Evolutionary conservation across 352 stramenopile genomes (phyloP).

Genomic region (Thraustochytrium aureum): DNA sequence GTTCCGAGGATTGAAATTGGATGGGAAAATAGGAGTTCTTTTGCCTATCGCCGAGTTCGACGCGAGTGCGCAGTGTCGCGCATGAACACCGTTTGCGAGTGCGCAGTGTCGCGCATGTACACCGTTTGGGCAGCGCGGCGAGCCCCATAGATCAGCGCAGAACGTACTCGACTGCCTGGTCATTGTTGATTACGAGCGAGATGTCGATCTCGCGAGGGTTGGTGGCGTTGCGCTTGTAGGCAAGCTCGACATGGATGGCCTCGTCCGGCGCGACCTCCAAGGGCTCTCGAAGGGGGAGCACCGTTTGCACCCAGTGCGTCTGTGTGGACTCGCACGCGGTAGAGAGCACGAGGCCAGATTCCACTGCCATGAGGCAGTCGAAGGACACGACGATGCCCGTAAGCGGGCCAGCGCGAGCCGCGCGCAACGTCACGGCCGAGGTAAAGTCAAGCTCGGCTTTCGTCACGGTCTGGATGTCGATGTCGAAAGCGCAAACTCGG

Average conservation of each 20-base stretch:
- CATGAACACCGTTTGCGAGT: too few relatives aligned
- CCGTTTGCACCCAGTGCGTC: conserved; percentile 99
- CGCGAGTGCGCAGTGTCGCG: too few relatives aligned
- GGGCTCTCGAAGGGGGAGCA: conserved; percentile 66
- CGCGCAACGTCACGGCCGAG: not conserved
- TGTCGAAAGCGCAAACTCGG: conserved; percentile 11
- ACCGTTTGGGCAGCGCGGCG: too few relatives aligned
- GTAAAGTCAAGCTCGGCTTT: conserved; percentile 61
- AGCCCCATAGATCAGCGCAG: too few relatives aligned
- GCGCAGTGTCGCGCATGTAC: too few relatives aligned
- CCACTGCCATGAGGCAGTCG: conserved; percentile 60
- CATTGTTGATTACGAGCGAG: not conserved
- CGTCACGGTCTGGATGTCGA: conserved; percentile 54
- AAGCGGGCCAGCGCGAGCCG: not conserved
- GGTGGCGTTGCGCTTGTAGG: conserved; percentile 21
- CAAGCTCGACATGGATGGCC: not conserved
- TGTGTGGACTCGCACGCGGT: conserved; percentile 80
- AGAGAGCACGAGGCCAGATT: conserved; percentile 93
- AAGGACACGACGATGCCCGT: conserved; percentile 54
- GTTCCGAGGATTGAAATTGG: too few relatives aligned
- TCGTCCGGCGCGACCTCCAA: not conserved
- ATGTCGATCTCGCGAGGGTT: conserved; percentile 53
- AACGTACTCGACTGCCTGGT: not conserved
- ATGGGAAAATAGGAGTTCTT: too few relatives aligned
- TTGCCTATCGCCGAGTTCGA: too few relatives aligned